phyloP scores from a whole-genome alignment of 2,329 filamentous ascomycete species.

The Fusarium brachygibbosum region DNA sequence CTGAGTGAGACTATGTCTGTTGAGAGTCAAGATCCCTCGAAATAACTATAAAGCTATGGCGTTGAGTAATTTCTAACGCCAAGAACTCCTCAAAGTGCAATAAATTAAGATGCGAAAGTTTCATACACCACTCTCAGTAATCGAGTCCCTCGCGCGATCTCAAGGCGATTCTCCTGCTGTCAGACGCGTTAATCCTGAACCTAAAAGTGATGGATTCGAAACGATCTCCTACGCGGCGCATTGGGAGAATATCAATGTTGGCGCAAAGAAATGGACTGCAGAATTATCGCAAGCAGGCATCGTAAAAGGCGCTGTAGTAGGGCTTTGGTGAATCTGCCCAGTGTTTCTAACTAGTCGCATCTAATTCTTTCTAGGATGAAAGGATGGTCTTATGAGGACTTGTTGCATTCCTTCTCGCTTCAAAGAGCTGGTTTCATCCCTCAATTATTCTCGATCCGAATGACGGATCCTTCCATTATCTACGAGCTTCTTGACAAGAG shows the following conservation, averaged over 20 bases:
- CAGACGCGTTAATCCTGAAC: not conserved
- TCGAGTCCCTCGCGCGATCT: not conserved
- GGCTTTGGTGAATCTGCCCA: not conserved
- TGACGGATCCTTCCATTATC: not conserved
- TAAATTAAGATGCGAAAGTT: not conserved
- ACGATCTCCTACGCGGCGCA: not conserved
- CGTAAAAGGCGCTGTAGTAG: not conserved
- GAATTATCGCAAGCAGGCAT: not conserved
- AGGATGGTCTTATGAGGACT: constrained; percentile 14
- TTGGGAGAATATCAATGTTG: not conserved
- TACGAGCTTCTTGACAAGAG: not conserved
- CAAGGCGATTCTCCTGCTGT: not conserved
- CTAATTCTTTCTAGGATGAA: not conserved
- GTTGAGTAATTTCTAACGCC: accelerated
- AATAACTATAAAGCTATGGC: not conserved
- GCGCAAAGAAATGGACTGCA: not conserved
- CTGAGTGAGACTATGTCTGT: not conserved
- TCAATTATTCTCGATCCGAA: not conserved
- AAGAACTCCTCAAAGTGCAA: not conserved
- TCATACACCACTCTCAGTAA: constrained; percentile 7
- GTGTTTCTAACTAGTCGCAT: accelerated
- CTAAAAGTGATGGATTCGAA: not conserved
- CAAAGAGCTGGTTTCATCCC: constrained; percentile 10
- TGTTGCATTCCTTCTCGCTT: not conserved
- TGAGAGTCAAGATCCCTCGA: too few species aligned